Evolutionary conservation across 495 filamentous ascomycete genomes (phyloP), one percentile per base, ranked within the genome.

Genomic region (Aspergillus biplanus): DNA sequence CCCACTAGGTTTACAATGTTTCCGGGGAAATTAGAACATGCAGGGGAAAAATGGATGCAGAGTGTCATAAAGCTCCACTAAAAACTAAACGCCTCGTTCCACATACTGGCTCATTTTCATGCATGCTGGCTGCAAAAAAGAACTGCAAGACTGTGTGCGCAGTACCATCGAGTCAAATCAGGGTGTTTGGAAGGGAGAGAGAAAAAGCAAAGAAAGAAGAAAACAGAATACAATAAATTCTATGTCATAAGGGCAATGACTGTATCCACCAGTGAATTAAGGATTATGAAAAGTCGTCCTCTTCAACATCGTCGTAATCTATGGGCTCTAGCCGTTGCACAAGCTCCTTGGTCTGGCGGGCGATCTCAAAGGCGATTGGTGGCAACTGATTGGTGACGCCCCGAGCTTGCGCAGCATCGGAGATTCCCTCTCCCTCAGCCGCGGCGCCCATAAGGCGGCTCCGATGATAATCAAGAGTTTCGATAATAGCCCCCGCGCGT

Each of bases 341-440:
- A 55, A 92, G 78, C 69, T 92, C 89, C 70, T 92, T 96, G 61
- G 89, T 92, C 73, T 91, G 88, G 46, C 90, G 82, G 3, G 91
- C 92, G 69, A 95, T 89, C 77, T 92, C 90, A 74, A 96, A 96
- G 16, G 92, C 92, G 65, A 96, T 86, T 8, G 92, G 92, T 16
- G 92, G 90, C 49, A 93, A 78, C 52, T 83, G 88, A 70, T 87
- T 87, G 52, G 84, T 89, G 77, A 87, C 88, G 68, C 83, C 86
- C 50, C 84, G 86, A 77, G 86, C 83, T 59, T 84, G 79, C 39
- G 74, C 74, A 27, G 83, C 74, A 18, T 77, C 78, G 8, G 78
- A 79, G 1, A 87, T 78, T 2, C 82, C 78, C 61, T 86, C 78
- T 62, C 87, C 89, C 58, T 87, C 82, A 18, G 85, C 82, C n/a